Evolutionary conservation across 768 basidiomycete genomes (phyloP).

Genomic region (Tricholoma flavovirens): DNA sequence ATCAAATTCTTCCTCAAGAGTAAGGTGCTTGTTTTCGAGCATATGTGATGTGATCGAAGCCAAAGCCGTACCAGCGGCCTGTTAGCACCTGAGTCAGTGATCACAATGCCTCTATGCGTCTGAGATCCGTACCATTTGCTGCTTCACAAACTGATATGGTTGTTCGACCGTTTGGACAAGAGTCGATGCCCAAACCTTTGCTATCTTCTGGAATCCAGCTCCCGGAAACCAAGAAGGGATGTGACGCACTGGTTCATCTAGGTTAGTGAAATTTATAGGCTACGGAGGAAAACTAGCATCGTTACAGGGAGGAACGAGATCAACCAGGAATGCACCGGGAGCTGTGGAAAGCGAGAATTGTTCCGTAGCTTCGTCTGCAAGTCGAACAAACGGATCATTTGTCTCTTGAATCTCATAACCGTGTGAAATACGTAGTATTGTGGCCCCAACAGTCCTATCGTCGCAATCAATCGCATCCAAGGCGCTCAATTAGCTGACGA

Average conservation of each 20-base stretch:
- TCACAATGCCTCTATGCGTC: background rate
- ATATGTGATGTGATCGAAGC: slow-evolving; percentile 55
- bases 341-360: slow-evolving; percentile 50
- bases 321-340: slow-evolving; percentile 47
- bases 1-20: slow-evolving; percentile 51
- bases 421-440: slow-evolving; percentile 47
- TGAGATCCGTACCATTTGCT: slow-evolving; percentile 44
- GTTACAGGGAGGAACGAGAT: slow-evolving; percentile 44
- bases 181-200: slow-evolving; percentile 47
- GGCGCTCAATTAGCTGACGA: background rate
- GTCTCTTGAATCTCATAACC: slow-evolving; percentile 48
- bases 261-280: background rate
- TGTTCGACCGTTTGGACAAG: slow-evolving; percentile 50
- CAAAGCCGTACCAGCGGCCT: slow-evolving; percentile 57
- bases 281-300: background rate
- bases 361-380: slow-evolving; percentile 49
- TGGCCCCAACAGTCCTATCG: slow-evolving; percentile 44
- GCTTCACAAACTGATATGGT: slow-evolving; percentile 53
- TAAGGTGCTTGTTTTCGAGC: slow-evolving; percentile 46
- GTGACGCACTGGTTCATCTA: slow-evolving; percentile 39
- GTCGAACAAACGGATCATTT: slow-evolving; percentile 45
- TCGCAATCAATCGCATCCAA: background rate
- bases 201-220: slow-evolving; percentile 49
- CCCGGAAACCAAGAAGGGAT: slow-evolving; percentile 63
- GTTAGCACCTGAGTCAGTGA: background rate